A percentile compares a stretch with the other conserved stretches of the same genome.
phyloP scores from a whole-genome alignment of 2,329 filamentous ascomycete genomes.

The Fusarium devonianum region DNA sequence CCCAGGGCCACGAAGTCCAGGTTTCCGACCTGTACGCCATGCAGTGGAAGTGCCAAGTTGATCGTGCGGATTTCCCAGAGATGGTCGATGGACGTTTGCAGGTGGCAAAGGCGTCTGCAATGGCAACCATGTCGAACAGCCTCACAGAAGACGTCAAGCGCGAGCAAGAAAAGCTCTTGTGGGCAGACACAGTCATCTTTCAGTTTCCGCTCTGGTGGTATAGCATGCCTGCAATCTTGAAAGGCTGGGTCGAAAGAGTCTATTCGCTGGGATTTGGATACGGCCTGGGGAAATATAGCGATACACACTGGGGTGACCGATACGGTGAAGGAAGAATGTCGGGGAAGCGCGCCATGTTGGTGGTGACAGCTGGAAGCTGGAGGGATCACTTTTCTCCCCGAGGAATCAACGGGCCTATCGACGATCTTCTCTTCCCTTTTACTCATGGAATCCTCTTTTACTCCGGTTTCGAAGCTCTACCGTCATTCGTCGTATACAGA shows the following conservation, averaged over 20 bases:
- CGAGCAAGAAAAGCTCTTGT: conserved; percentile 25
- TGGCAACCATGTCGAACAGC: conserved; percentile 1
- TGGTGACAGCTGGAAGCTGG: neutral
- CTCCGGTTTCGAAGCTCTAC: conserved; percentile 14
- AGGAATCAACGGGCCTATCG: conserved; percentile 14
- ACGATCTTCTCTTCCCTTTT: conserved; percentile 18
- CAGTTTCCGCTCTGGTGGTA: conserved; percentile 29
- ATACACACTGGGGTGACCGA: conserved; percentile 15
- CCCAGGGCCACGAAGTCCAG: conserved; percentile 18
- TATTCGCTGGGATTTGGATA: conserved; percentile 17
- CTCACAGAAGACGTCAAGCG: conserved; percentile 21
- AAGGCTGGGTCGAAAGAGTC: conserved; percentile 23
- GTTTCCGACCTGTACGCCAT: conserved; percentile 26
- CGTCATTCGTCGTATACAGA: conserved; percentile 12
- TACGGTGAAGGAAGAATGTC: conserved; percentile 18
- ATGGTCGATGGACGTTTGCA: conserved; percentile 7
- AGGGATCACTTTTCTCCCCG: conserved; percentile 16
- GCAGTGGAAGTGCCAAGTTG: conserved; percentile 22
- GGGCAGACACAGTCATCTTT: conserved; percentile 20
- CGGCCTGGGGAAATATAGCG: conserved; percentile 12
- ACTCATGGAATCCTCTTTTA: conserved; percentile 24
- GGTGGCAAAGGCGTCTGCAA: conserved; percentile 5
- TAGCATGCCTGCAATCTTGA: conserved; percentile 20
- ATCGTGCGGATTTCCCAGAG: conserved; percentile 13
- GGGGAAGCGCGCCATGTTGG: conserved; percentile 15